These are phyloP conservation scores for Sporothrix euskadiensis DNA, from an alignment of 2,329 filamentous ascomycete species.

Conservation along the genomic window DNA sequence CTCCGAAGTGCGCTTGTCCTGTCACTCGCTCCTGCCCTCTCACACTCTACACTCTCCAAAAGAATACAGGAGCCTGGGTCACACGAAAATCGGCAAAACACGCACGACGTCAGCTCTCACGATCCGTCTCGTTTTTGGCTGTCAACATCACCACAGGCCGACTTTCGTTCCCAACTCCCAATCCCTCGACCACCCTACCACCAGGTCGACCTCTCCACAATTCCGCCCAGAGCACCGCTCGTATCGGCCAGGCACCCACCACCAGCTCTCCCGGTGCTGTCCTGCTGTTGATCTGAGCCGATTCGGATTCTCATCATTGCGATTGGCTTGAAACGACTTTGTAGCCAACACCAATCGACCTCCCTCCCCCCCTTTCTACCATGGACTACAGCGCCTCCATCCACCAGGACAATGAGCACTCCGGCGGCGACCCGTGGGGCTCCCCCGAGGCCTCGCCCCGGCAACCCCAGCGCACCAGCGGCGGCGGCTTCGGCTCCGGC, in stretches of 20 bases:
- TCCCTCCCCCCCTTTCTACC: neutral
- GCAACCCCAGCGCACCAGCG: slow-evolving; percentile 43
- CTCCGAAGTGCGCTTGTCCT: slow-evolving; percentile 20
- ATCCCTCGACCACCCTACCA: neutral
- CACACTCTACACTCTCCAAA: neutral
- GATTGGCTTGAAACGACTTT: too few species aligned
- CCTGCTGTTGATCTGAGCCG: neutral
- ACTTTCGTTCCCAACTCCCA: neutral
- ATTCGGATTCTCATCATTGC: slow-evolving; percentile 4
- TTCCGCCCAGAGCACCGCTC: neutral
- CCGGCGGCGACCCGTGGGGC: slow-evolving; percentile 58
- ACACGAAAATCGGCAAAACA: slow-evolving; percentile 11
- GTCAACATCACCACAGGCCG: neutral
- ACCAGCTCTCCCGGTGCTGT: neutral
- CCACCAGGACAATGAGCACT: slow-evolving; percentile 54
- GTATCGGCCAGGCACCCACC: neutral
- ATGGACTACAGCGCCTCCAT: slow-evolving; percentile 63
- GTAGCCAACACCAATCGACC: neutral
- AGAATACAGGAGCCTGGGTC: slow-evolving; percentile 15
- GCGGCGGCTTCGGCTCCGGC: slow-evolving; percentile 43
- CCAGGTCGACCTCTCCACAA: neutral
- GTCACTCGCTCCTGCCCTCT: slow-evolving; percentile 22
- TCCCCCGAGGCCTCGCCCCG: slow-evolving; percentile 55
- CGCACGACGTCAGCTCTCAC: slow-evolving; percentile 19
- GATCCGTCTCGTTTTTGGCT: neutral